phyloP scores from a whole-genome alignment of 768 basidiomycete species.

The Lactarius quietus region DNA sequence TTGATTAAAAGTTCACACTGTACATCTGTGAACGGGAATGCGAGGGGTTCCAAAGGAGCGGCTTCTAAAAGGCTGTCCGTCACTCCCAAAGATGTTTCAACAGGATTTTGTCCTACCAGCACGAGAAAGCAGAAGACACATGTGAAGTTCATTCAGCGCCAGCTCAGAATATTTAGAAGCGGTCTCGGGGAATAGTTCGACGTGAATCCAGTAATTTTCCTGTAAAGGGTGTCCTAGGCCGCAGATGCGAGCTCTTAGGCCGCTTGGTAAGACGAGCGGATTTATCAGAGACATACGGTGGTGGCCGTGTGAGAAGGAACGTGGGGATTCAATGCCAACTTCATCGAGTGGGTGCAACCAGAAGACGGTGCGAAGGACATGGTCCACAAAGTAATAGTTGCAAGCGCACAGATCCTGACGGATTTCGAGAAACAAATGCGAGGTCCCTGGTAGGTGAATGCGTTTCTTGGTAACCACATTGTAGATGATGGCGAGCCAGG shows the following conservation, averaged over 20 bases:
- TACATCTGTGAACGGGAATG: neutral
- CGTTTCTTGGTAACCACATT: neutral
- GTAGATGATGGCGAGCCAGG: neutral
- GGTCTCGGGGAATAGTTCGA: neutral
- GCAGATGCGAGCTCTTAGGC: neutral
- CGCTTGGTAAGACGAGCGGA: no score
- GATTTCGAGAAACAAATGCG: neutral
- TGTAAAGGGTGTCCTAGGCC: neutral
- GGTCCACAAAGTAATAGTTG: neutral
- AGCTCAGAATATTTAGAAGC: neutral
- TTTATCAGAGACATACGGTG: neutral
- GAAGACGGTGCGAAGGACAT: neutral
- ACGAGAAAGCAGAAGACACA: neutral
- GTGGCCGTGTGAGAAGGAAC: neutral
- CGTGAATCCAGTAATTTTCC: neutral
- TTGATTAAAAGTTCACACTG: neutral
- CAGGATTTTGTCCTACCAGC: neutral
- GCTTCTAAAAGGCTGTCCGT: neutral
- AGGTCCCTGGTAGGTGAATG: neutral
- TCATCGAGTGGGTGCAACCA: neutral
- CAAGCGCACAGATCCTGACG: neutral
- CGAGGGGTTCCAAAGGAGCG: neutral
- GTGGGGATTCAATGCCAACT: neutral
- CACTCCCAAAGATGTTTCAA: neutral
- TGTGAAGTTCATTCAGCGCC: neutral